Percentiles rank a stretch among this genome's conserved stretches.
These are phyloP conservation scores for Theobroma cacao DNA, from an alignment of 345 rosid genomes.

Conservation along the genomic window DNA sequence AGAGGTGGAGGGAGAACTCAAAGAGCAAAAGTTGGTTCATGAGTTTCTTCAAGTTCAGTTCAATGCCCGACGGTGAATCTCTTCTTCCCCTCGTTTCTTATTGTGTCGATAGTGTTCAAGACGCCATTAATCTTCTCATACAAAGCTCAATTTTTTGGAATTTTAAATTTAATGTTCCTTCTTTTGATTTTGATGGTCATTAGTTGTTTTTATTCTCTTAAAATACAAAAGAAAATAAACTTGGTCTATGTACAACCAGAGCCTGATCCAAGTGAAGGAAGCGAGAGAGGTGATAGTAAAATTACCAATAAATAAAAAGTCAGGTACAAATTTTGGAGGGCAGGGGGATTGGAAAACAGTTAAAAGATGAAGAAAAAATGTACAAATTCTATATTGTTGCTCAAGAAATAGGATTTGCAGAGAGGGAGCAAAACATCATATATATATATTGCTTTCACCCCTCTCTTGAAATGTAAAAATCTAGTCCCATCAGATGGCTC, in stretches of 20 bases:
- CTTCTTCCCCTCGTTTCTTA: too few relatives aligned
- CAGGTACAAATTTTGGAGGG: background rate
- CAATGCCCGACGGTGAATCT: too few relatives aligned
- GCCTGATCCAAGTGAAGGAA: background rate
- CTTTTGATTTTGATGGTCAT: too few relatives aligned
- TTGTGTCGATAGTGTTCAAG: too few relatives aligned
- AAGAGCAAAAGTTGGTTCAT: too few relatives aligned
- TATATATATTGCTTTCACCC: background rate
- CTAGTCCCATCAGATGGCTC: background rate
- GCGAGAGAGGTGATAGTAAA: background rate
- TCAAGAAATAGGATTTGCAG: background rate
- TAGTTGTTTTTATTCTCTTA: too few relatives aligned
- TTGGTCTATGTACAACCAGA: background rate
- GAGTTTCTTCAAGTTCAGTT: too few relatives aligned
- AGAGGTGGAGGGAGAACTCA: too few relatives aligned
- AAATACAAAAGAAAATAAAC: too few relatives aligned
- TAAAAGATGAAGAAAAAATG: background rate
- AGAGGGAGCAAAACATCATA: background rate
- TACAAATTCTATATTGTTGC: background rate
- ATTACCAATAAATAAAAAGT: background rate
- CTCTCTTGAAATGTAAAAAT: background rate
- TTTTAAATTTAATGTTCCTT: too few relatives aligned
- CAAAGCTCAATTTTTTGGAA: too few relatives aligned
- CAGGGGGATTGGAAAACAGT: background rate
- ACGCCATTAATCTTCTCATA: too few relatives aligned